These are phyloP conservation scores for Xylariaceae sp. DNA, from an alignment of 2,329 filamentous ascomycete genomes.

Conservation along the genomic window DNA sequence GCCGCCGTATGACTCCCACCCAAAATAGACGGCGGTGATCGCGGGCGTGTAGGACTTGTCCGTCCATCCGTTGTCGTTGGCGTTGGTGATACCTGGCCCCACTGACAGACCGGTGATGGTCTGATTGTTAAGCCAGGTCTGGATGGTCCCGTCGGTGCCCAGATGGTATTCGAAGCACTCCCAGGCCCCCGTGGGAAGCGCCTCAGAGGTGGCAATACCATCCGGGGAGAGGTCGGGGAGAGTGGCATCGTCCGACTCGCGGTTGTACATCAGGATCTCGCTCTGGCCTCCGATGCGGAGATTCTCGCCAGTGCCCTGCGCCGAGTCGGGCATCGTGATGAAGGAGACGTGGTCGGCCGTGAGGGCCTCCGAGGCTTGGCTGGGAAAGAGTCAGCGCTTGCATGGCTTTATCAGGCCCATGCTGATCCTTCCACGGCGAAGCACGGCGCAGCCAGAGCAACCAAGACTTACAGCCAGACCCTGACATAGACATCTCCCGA, in stretches of 20 bases:
- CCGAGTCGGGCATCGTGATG: slow-evolving; percentile 55
- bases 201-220: slow-evolving; percentile 46
- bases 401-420: no score
- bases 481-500: slow-evolving; percentile 50
- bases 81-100: slow-evolving; percentile 38
- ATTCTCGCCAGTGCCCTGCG: slow-evolving; percentile 48
- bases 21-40: slow-evolving; percentile 50
- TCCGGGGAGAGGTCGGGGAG: slow-evolving; percentile 53
- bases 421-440: no score
- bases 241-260: slow-evolving; percentile 54
- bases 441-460: no score
- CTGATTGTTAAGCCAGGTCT: slow-evolving; percentile 52
- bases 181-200: slow-evolving; percentile 43
- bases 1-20: slow-evolving; percentile 56
- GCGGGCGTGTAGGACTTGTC: slow-evolving; percentile 42
- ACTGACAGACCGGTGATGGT: slow-evolving; percentile 44
- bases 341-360: slow-evolving; percentile 53
- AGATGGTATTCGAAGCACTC: slow-evolving; percentile 56
- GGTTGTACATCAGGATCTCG: slow-evolving; percentile 58
- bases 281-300: slow-evolving; percentile 54
- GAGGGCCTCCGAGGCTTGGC: slow-evolving; percentile 49
- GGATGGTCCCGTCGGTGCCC: slow-evolving; percentile 48
- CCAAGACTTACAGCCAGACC: slow-evolving; percentile 47
- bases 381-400: slow-evolving; percentile 20
- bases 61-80: slow-evolving; percentile 46